Conservation (phyloP, 108 stramenopile species). For the Mediolabrus comicus region DNA sequence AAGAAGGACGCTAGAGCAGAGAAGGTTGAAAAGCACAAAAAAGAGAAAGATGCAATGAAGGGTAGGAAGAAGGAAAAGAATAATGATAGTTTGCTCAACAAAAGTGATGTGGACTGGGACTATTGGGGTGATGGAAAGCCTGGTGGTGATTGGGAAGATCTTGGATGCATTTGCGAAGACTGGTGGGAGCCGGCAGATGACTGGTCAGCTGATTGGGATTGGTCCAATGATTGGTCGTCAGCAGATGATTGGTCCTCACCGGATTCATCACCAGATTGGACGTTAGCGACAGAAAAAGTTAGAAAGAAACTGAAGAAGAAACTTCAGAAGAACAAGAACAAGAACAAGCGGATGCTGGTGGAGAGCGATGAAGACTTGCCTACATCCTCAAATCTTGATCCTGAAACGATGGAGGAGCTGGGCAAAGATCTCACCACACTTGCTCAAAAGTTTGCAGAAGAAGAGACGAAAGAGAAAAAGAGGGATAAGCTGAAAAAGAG, state of each 20-base stretch:
- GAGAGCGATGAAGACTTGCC: background rate
- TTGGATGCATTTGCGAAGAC: background rate
- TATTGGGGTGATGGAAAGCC: background rate
- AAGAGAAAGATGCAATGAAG: background rate
- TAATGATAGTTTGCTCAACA: background rate
- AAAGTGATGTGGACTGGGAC: background rate
- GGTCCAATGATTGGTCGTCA: background rate
- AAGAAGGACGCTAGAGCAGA: too few species aligned
- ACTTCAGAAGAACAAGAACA: background rate
- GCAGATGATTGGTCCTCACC: background rate
- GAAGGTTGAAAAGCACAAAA: too few species aligned
- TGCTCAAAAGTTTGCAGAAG: background rate
- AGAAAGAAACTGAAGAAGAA: too few species aligned
- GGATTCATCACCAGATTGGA: background rate
- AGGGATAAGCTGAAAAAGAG: background rate
- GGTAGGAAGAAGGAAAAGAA: background rate
- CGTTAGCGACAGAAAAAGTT: background rate
- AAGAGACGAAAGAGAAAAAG: background rate
- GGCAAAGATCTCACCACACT: background rate
- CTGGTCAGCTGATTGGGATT: background rate
- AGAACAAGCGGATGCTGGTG: background rate
- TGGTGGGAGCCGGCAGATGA: background rate
- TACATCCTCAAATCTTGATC: background rate
- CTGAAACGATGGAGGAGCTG: background rate
- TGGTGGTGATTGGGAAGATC: background rate